These are phyloP conservation scores for Phycomyces nitens DNA, from an alignment of 192 early-diverging fungal genomes.

Conservation along the genomic window DNA sequence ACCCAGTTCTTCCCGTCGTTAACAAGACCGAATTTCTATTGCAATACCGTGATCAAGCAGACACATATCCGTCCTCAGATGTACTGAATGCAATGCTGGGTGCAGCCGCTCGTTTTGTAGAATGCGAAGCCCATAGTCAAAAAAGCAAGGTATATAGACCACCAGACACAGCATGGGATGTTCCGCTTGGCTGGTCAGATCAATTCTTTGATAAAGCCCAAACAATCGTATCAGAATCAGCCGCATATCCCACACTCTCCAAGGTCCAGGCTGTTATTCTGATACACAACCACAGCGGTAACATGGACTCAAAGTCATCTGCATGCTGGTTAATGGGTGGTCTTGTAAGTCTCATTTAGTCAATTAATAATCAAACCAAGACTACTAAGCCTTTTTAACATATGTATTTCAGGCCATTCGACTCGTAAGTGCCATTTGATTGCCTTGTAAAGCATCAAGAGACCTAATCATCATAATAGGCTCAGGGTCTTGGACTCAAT, in stretches of 20 bases:
- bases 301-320: slow-evolving; percentile 30
- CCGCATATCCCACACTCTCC: slow-evolving; percentile 21
- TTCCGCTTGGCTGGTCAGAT: slow-evolving; percentile 33
- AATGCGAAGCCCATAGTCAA: slow-evolving; percentile 14
- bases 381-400: too few species aligned
- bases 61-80: slow-evolving; percentile 25
- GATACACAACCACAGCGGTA: slow-evolving; percentile 33
- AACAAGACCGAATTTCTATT: slow-evolving; percentile 59
- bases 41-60: slow-evolving; percentile 30
- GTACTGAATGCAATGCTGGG: slow-evolving; percentile 35
- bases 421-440: neutral
- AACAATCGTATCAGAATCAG: slow-evolving; percentile 9
- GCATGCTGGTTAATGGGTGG: slow-evolving; percentile 30
- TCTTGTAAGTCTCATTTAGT: slow-evolving; percentile 2
- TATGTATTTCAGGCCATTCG: neutral
- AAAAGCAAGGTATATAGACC: slow-evolving; percentile 11
- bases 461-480: slow-evolving; percentile 17
- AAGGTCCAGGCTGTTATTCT: slow-evolving; percentile 34
- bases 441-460: neutral
- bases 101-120: slow-evolving; percentile 31
- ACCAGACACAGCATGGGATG: slow-evolving; percentile 27
- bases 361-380: too few species aligned
- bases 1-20: slow-evolving; percentile 68
- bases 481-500: slow-evolving; percentile 75
- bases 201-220: slow-evolving; percentile 30